A percentile compares a stretch with the other conserved stretches of the same genome.
phyloP scores from a whole-genome alignment of 2,329 filamentous ascomycete genomes.

The Penicillium janthinellum region DNA sequence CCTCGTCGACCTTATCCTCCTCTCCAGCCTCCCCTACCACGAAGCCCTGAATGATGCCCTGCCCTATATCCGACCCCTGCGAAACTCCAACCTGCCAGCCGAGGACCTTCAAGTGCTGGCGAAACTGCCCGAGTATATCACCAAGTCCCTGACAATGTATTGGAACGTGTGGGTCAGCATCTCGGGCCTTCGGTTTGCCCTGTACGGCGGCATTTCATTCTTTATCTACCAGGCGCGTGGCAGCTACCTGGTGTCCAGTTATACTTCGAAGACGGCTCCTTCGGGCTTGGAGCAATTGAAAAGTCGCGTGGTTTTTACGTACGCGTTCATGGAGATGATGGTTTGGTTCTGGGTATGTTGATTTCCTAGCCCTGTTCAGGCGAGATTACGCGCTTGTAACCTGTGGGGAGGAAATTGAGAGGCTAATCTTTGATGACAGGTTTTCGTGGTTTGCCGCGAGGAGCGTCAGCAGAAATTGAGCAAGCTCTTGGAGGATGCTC shows the following conservation, averaged over 20 bases:
- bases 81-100: slow-evolving; percentile 25
- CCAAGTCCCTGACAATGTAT: slow-evolving; percentile 36
- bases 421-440: slow-evolving; percentile 27
- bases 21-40: slow-evolving; percentile 60
- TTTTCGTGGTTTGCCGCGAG: slow-evolving; percentile 39
- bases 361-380: not conserved
- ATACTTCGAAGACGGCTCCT: slow-evolving; percentile 25
- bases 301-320: slow-evolving; percentile 82
- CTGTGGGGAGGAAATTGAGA: not conserved
- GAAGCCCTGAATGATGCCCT: slow-evolving; percentile 66
- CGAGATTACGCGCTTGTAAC: not conserved
- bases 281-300: slow-evolving; percentile 67
- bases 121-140: slow-evolving; percentile 28
- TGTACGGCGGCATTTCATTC: slow-evolving; percentile 42
- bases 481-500: slow-evolving; percentile 25
- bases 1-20: slow-evolving; percentile 65
- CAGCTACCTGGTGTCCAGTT: slow-evolving; percentile 20
- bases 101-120: slow-evolving; percentile 26
- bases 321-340: slow-evolving; percentile 79
- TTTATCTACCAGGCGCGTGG: slow-evolving; percentile 41
- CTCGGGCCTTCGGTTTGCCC: slow-evolving; percentile 37
- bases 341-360: slow-evolving; percentile 78
- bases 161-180: slow-evolving; percentile 43
- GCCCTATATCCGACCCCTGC: slow-evolving; percentile 28
- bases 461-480: slow-evolving; percentile 38